Evolutionary conservation across 805 yeast species (phyloP).

Genomic region (Metschnikowia orientalis): DNA sequence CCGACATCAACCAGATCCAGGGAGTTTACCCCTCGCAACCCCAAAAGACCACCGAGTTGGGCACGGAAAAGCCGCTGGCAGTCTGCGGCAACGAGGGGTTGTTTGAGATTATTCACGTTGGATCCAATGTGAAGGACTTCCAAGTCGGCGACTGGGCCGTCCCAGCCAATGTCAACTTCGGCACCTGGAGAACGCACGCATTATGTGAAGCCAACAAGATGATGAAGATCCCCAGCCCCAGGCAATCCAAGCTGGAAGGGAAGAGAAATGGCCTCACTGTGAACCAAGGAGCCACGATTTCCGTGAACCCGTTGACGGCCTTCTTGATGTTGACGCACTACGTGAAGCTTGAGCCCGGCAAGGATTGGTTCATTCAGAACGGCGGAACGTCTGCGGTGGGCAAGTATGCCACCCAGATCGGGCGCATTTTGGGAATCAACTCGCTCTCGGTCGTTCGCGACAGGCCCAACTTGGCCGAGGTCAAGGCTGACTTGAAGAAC

Average conservation of each 20-base stretch:
- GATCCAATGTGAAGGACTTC: conserved; percentile 14
- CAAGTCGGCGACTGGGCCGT: conserved; percentile 73
- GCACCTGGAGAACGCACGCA: conserved; percentile 89
- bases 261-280: conserved; percentile 30
- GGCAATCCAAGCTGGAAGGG: conserved; percentile 41
- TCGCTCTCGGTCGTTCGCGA: conserved; percentile 87
- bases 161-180: conserved; percentile 72
- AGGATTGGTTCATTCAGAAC: conserved; percentile 90
- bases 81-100: conserved; percentile 21
- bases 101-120: conserved; percentile 18
- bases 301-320: conserved; percentile 93
- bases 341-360: conserved; percentile 53
- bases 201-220: conserved; percentile 49
- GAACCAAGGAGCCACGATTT: conserved; percentile 77
- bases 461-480: conserved; percentile 68
- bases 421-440: conserved; percentile 69
- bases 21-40: conserved; percentile 46
- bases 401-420: conserved; percentile 84
- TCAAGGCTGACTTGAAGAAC: conserved; percentile 46
- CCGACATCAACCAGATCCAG: conserved; percentile 44
- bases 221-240: conserved; percentile 52
- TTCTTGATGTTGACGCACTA: conserved; percentile 78
- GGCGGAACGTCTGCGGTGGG: conserved; percentile 98
- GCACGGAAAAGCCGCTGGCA: conserved; percentile 40
- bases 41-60: conserved; percentile 48